Evolutionary conservation across 73 alveolate species (phyloP).

Genomic region (Paramecium biaurelia): DNA sequence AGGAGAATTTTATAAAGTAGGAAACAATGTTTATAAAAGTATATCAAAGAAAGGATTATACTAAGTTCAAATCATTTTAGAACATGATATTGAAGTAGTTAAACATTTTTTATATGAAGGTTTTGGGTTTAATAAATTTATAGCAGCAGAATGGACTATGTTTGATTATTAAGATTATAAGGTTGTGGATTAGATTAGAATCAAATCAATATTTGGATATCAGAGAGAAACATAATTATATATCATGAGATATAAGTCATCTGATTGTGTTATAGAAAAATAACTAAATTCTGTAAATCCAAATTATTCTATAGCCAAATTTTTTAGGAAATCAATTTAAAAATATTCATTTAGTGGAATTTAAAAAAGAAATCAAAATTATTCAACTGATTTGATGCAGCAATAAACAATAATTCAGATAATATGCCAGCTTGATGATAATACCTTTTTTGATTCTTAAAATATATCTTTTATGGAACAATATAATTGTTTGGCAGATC

Average conservation of each 20-base stretch:
- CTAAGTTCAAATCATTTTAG: background rate
- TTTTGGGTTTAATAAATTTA: background rate
- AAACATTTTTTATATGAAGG: background rate
- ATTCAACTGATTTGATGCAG: background rate
- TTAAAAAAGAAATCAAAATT: background rate
- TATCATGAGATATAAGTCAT: background rate
- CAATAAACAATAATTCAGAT: background rate
- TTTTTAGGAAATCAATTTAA: background rate
- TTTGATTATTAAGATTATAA: background rate
- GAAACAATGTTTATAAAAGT: background rate
- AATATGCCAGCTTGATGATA: background rate
- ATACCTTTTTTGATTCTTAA: background rate
- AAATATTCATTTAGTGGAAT: background rate
- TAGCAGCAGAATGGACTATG: background rate
- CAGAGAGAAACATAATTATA: background rate
- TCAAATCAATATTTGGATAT: background rate
- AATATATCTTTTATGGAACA: background rate
- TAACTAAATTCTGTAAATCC: background rate
- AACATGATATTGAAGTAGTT: background rate
- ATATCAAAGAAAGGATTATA: background rate
- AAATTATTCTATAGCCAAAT: background rate
- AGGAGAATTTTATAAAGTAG: conserved; percentile 26
- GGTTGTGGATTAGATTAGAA: background rate
- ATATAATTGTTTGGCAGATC: background rate
- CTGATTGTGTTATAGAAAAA: conserved; percentile 1